Percentiles rank a stretch among this genome's conserved stretches.
phyloP scores from a whole-genome alignment of 768 basidiomycete species.

The Tulasnella sp. region DNA sequence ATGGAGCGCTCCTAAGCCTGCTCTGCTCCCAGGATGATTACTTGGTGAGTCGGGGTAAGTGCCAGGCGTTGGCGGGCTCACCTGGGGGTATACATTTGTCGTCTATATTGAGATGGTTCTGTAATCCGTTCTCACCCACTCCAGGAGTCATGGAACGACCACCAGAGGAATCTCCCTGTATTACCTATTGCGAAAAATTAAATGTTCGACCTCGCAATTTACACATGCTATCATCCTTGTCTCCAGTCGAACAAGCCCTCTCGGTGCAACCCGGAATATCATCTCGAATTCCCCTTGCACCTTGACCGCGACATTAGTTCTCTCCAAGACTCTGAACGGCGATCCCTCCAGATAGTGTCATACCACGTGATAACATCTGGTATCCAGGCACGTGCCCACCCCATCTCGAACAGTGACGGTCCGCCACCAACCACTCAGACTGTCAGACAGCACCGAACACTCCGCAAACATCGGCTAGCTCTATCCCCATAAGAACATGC shows the following conservation, averaged over 20 bases:
- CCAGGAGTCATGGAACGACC: no score
- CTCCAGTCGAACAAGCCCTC: not conserved
- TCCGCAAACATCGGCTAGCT: not conserved
- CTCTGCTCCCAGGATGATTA: no score
- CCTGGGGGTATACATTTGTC: no score
- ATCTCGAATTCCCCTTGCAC: not conserved
- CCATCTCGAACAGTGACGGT: not conserved
- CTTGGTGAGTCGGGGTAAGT: no score
- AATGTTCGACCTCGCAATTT: not conserved
- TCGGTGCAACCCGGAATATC: not conserved
- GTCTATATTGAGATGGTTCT: no score
- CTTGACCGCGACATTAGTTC: not conserved
- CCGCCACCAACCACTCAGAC: not conserved
- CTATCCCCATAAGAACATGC: slow-evolving; percentile 5
- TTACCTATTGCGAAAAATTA: no score
- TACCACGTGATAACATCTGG: not conserved
- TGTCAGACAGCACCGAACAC: not conserved
- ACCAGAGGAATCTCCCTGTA: no score
- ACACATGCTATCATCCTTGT: not conserved
- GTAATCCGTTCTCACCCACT: no score
- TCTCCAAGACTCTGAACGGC: not conserved
- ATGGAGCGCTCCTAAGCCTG: no score
- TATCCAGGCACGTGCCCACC: not conserved
- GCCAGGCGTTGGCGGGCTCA: no score
- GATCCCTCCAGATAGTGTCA: not conserved